Evolutionary conservation across 805 yeast species (phyloP).

Genomic region (Kazachstania martiniae): DNA sequence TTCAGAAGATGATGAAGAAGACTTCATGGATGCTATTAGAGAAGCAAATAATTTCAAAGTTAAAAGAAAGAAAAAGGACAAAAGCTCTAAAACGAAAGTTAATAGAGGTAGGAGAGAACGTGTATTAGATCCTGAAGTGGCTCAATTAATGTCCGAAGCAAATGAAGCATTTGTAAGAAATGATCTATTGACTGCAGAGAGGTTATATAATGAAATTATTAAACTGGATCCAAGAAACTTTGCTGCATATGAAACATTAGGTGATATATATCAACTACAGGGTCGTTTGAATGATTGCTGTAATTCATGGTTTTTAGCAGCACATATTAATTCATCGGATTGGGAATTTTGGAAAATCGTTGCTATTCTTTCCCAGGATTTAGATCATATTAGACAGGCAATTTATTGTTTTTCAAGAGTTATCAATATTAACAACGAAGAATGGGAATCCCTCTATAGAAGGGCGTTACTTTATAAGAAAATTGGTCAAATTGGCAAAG

Average conservation of each 20-base stretch:
- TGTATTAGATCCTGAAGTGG: slow-evolving; percentile 63
- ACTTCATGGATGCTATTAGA: slow-evolving; percentile 52
- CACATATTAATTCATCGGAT: slow-evolving; percentile 67
- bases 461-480: slow-evolving; percentile 60
- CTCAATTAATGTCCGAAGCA: slow-evolving; percentile 55
- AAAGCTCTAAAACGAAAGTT: slow-evolving; percentile 22
- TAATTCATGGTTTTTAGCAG: slow-evolving; percentile 72
- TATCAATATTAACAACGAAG: slow-evolving; percentile 38
- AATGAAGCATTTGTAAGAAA: slow-evolving; percentile 68
- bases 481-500: slow-evolving; percentile 55
- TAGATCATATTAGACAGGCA: slow-evolving; percentile 67
- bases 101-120: slow-evolving; percentile 25
- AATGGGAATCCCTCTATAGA: slow-evolving; percentile 46
- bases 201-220: slow-evolving; percentile 57
- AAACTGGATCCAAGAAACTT: slow-evolving; percentile 66
- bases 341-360: slow-evolving; percentile 69
- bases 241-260: slow-evolving; percentile 79
- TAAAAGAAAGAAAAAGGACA: slow-evolving; percentile 23
- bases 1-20: slow-evolving; percentile 32
- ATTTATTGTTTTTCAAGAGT: slow-evolving; percentile 67
- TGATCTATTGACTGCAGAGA: slow-evolving; percentile 49
- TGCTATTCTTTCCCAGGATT: slow-evolving; percentile 52
- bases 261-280: slow-evolving; percentile 65
- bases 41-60: slow-evolving; percentile 55
- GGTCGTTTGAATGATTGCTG: slow-evolving; percentile 65